Evolutionary conservation across 176 grass and related monocot genomes (phyloP).

Genomic region (Triticum monococcum): DNA sequence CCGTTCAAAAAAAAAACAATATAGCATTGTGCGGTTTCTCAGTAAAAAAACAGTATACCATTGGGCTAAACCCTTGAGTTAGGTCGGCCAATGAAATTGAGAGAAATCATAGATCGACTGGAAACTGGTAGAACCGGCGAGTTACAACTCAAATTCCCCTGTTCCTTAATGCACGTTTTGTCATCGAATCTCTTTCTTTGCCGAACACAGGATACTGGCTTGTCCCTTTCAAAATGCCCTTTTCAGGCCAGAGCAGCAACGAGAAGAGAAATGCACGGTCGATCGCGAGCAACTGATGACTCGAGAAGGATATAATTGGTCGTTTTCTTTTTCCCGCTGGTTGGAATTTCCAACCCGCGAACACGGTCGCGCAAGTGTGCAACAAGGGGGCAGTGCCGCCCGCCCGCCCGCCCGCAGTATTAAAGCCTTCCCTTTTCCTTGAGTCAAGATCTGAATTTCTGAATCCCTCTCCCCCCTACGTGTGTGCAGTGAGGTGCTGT

Average conservation of each 20-base stretch:
- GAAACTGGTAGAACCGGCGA: not conserved
- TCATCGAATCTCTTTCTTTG: not conserved
- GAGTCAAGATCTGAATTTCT: slow-evolving; percentile 10
- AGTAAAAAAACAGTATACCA: no score
- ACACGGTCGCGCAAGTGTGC: not conserved
- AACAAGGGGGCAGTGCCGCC: not conserved
- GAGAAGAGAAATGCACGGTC: not conserved
- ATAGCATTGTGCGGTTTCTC: no score
- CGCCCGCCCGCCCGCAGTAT: no score
- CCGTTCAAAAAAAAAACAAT: no score
- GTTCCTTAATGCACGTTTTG: not conserved
- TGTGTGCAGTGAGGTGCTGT: slow-evolving; percentile 9
- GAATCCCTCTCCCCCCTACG: not conserved
- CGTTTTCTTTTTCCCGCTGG: not conserved
- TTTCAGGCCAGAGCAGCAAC: no score
- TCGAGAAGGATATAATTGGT: not conserved
- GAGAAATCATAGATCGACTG: no score
- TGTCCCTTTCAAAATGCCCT: no score
- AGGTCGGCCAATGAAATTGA: no score
- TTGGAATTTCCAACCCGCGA: not conserved
- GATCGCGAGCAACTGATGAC: no score
- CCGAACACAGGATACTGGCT: no score
- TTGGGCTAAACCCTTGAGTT: no score
- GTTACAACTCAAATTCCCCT: not conserved
- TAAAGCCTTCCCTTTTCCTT: not conserved